Evolutionary conservation across 441 rosid genomes (phyloP).

Genomic region (Gossypium davidsonii): DNA sequence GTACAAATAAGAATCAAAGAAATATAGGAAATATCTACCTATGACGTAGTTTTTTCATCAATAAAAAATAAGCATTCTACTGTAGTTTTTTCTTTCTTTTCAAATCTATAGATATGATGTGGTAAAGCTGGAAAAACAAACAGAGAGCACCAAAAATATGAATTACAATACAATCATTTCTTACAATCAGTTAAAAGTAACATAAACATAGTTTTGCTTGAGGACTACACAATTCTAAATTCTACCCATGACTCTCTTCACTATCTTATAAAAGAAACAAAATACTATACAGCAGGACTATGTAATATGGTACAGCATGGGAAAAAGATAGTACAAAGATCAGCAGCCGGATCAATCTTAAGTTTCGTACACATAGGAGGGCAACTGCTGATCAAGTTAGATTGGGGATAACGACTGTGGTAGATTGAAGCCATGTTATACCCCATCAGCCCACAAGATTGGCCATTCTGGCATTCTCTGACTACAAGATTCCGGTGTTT

Average conservation of each 20-base stretch:
- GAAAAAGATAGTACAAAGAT: conserved; percentile 14
- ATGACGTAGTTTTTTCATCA: not conserved
- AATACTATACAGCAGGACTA: conserved; percentile 40
- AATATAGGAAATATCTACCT: not conserved
- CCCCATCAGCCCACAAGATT: conserved; percentile 9
- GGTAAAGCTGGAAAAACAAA: not conserved
- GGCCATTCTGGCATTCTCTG: conserved; percentile 15
- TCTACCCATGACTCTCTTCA: conserved; percentile 21
- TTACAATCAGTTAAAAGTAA: conserved; percentile 23
- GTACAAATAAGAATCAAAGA: not conserved
- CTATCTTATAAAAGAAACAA: conserved; percentile 21
- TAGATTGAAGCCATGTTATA: conserved; percentile 5
- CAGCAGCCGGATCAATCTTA: conserved; percentile 15
- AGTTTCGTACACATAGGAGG: conserved; percentile 14
- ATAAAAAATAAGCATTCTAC: not conserved
- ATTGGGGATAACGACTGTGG: conserved; percentile 13
- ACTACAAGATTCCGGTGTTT: conserved; percentile 14
- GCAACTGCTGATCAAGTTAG: conserved; percentile 21
- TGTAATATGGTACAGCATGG: conserved; percentile 30
- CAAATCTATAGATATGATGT: not conserved
- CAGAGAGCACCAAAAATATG: conserved; percentile 5
- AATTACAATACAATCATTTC: conserved; percentile 22
- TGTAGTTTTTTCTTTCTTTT: not conserved
- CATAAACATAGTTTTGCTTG: conserved; percentile 34
- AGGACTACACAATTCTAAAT: conserved; percentile 24